Evolutionary conservation across 2,329 filamentous ascomycete species (phyloP), one percentile per base, ranked within the genome.

Genomic region (Microthyrium microscopicum): DNA sequence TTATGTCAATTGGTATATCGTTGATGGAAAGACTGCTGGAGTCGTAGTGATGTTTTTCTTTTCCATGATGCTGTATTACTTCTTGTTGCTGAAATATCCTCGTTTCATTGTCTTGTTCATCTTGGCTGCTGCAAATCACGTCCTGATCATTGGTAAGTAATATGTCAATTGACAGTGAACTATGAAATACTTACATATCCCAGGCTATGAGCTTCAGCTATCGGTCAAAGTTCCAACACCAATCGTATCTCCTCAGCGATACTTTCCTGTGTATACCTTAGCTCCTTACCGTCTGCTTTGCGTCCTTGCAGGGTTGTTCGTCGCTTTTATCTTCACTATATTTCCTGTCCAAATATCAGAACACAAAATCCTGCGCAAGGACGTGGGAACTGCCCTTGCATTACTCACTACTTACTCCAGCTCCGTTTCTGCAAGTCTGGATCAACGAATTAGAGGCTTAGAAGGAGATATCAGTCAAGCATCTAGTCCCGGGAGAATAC

Each of bases 1-100:
- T 11, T 31, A 31, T 15, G 15, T 31, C 9, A 31, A 31, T 18
- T 31, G 29, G 29, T 31, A 31, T 15, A 21, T 31, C 15, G 29
- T 21, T 6, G 29, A 31, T 20, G 29, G 29, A 6, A 7, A 31
- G 7, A 8, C 29, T 8, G 15, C 9, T 8, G 29, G 29, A 6
- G 29, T 31, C 8, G 21, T 31, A 8, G 29, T 31, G 6, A 9
- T 31, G 9, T 31, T 31, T 15, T 6, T 8, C 6, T 8, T 31
- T 15, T 31, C 8, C 16, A 31, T 31, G 29, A 21, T 15, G 15
- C 8, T 20, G 7, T 31, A 21, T 8, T 31, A 20, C 16, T 31
- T 8, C 9, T 20, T 18, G 9, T 8, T 21, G 15, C 6, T 21
- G 29, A 19, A 19, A 20, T 31, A 9, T 8, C 29, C 29, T 8